A percentile compares a stretch with the other conserved stretches of the same genome.
Conservation (phyloP, 805 yeast genomes). For the Saturnispora diversa region DNA sequence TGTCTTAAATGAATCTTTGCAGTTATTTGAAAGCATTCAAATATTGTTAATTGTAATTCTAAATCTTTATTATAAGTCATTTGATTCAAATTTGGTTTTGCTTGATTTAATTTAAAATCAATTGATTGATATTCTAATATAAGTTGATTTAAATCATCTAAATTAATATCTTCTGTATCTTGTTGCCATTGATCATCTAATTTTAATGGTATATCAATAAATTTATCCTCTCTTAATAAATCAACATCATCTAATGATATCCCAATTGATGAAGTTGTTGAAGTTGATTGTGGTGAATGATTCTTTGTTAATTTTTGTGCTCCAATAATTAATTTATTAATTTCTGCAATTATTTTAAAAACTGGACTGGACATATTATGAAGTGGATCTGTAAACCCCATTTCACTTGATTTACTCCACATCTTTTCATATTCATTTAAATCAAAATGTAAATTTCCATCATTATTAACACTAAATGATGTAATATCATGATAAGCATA, state of each 20-base stretch:
- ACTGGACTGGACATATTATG: slow-evolving; percentile 66
- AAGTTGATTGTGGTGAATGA: not conserved
- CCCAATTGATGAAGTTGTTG: slow-evolving; percentile 7
- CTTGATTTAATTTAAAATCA: slow-evolving; percentile 41
- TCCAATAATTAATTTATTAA: slow-evolving; percentile 46
- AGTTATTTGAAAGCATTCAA: slow-evolving; percentile 63
- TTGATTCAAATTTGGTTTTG: slow-evolving; percentile 47
- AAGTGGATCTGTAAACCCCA: slow-evolving; percentile 54
- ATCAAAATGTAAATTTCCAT: slow-evolving; percentile 59
- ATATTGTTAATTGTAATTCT: slow-evolving; percentile 59
- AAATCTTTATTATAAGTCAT: slow-evolving; percentile 38
- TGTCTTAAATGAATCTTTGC: slow-evolving; percentile 62
- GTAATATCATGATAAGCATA: slow-evolving; percentile 77
- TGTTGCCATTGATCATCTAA: slow-evolving; percentile 15
- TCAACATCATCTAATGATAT: slow-evolving; percentile 11
- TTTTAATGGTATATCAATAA: slow-evolving; percentile 15
- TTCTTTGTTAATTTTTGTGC: slow-evolving; percentile 14
- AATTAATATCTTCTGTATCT: slow-evolving; percentile 21
- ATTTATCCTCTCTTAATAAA: slow-evolving; percentile 6
- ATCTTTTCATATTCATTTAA: slow-evolving; percentile 50
- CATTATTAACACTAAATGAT: slow-evolving; percentile 50
- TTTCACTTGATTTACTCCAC: slow-evolving; percentile 32
- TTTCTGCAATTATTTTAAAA: slow-evolving; percentile 60
- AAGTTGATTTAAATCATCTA: slow-evolving; percentile 30
- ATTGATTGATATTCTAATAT: slow-evolving; percentile 30